Evolutionary conservation across 352 stramenopile genomes (phyloP).

Genomic region (Phytophthora megakarya): DNA sequence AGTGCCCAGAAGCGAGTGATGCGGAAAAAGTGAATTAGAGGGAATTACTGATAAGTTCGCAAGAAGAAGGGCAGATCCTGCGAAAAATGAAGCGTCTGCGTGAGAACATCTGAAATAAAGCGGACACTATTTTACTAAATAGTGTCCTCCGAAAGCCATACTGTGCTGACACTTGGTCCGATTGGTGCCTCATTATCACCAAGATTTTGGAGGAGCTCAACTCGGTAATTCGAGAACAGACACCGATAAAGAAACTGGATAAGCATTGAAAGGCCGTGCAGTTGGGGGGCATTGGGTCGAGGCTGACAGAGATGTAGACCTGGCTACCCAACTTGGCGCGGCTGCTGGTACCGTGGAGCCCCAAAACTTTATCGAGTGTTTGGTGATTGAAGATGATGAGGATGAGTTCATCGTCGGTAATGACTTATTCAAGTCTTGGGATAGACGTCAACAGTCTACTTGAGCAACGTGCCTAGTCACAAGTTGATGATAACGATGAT

Average conservation of each 20-base stretch:
- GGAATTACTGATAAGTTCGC: slow-evolving; percentile 1
- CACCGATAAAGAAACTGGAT: not conserved
- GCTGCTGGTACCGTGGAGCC: slow-evolving; percentile 5
- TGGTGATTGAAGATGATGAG: slow-evolving; percentile 10
- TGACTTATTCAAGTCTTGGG: not conserved
- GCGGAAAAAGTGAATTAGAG: slow-evolving; percentile 3
- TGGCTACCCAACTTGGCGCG: not conserved
- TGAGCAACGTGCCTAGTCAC: not conserved
- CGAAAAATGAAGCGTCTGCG: slow-evolving; percentile 13
- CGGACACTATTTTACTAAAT: slow-evolving; percentile 13
- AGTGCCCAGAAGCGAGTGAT: not conserved
- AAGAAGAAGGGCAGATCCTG: slow-evolving; percentile 6
- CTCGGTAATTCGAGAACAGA: not conserved
- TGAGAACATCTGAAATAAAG: slow-evolving; percentile 7
- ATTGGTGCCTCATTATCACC: not conserved
- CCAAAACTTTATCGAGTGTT: not conserved
- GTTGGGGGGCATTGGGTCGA: slow-evolving; percentile 12
- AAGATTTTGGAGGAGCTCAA: not conserved
- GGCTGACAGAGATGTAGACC: slow-evolving; percentile 1
- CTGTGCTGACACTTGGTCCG: slow-evolving; percentile 1
- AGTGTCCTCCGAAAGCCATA: slow-evolving; percentile 6
- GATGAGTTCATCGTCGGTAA: slow-evolving; percentile 15
- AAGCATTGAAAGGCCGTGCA: not conserved
- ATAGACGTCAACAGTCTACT: slow-evolving; percentile 13
- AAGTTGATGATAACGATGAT: slow-evolving; percentile 1